Evolutionary conservation across 2,329 filamentous ascomycete species (phyloP), one percentile per base, ranked within the genome.

Genomic region (Paradendryphiella salina): DNA sequence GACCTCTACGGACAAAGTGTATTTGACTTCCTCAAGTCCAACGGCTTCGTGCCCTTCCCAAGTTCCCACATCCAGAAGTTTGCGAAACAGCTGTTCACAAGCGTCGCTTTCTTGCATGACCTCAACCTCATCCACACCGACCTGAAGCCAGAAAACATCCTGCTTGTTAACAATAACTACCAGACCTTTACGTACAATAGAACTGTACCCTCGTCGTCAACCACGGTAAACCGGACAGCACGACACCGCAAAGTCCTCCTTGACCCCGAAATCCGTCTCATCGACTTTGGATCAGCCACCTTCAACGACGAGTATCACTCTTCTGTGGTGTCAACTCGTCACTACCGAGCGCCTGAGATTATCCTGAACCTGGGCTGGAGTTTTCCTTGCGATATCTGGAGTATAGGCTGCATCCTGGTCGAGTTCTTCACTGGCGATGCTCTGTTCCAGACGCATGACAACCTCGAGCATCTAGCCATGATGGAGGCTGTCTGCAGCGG

Each of bases 11-110:
- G 93, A 39, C 93, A 96, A 69, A 97, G 93, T 65, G 93, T 99
- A 44, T 99, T 99, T 71, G 94, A 99, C 75, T 99, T 99, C 64
- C 81, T 99, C 39, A 99, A 99, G 77, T 86, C 87, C 67, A 97
- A 97, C 69, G 83, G 85, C 59, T 99, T 99, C 69, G 91, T 96
- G 14, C 94, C 94, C 0, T 99, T 99, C 68, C 94, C 94, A 10
- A 97, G 95, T 79, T 96, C 92, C 60, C 94, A 99, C 74, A 99
- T 99, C 52, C 94, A 97, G 73, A 93, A 85, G 71, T 97, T 99
- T 79, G 94, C 94, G 39, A 85, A 93, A 41, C 94, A 99, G 71
- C 80, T 99, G 13, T 89, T 99, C 55, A 97, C 93, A n/a, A 97
- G 93, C 67, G 95, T 99, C 67, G 94, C 94, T 51, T 99, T 97